phyloP scores from a whole-genome alignment of 371 early-diverging fungal genomes.

The Mucor racemosus region DNA sequence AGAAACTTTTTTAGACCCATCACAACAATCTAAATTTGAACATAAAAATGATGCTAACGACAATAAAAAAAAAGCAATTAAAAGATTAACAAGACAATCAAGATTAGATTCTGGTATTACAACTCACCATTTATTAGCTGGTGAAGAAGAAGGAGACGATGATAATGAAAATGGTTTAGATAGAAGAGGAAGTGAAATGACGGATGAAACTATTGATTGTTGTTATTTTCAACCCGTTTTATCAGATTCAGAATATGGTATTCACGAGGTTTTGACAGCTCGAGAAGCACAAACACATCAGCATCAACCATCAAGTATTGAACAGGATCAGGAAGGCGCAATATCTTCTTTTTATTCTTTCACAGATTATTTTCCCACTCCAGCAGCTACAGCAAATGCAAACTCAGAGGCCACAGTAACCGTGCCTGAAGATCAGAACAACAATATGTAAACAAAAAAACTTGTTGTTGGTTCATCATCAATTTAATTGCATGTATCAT shows the following conservation, averaged over 20 bases:
- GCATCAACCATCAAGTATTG: neutral
- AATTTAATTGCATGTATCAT: neutral
- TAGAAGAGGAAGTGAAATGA: conserved; percentile 25
- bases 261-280: conserved; percentile 8
- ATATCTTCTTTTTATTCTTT: conserved; percentile 17
- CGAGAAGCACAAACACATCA: conserved; percentile 13
- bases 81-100: neutral
- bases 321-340: neutral
- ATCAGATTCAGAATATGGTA: conserved; percentile 11
- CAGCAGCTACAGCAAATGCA: neutral
- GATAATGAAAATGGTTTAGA: neutral
- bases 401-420: neutral
- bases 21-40: neutral
- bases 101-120: conserved; percentile 27
- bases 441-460: neutral
- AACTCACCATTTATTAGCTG: conserved; percentile 10
- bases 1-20: neutral
- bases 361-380: neutral
- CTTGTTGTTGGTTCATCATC: neutral
- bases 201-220: conserved; percentile 15
- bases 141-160: neutral
- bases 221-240: conserved; percentile 18
- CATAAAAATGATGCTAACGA: neutral
- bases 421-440: neutral
- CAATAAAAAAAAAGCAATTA: neutral